Conservation (phyloP, 75 land plant genomes). For the Selaginella moellendorffii region DNA sequence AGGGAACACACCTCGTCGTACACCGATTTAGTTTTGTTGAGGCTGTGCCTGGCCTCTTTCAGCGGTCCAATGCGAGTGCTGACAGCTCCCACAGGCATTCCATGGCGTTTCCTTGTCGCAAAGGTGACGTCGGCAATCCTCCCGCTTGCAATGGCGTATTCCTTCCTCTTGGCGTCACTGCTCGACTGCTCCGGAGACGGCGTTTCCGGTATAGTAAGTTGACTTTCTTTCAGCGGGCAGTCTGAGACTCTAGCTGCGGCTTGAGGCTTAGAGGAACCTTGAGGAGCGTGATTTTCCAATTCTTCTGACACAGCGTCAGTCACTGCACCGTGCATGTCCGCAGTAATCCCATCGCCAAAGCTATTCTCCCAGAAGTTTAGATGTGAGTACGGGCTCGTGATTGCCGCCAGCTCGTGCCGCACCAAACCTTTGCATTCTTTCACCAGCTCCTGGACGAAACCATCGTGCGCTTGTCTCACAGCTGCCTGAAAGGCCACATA, state of each 20-base stretch:
- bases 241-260: slow-evolving; percentile 44
- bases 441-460: slow-evolving; percentile 48
- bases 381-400: slow-evolving; percentile 66
- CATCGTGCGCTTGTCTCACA: slow-evolving; percentile 53
- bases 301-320: slow-evolving; percentile 21
- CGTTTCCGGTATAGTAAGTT: slow-evolving; percentile 88
- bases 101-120: not conserved
- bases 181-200: slow-evolving; percentile 80
- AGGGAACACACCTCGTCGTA: slow-evolving; percentile 58
- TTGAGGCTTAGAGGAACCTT: not conserved
- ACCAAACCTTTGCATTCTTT: slow-evolving; percentile 83
- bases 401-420: slow-evolving; percentile 72
- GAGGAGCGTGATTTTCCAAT: slow-evolving; percentile 3
- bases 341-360: not conserved
- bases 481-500: slow-evolving; percentile 89
- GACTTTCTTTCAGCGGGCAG: slow-evolving; percentile 49
- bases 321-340: slow-evolving; percentile 5
- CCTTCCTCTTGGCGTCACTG: slow-evolving; percentile 42
- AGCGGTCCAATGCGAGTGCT: slow-evolving; percentile 8
- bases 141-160: slow-evolving; percentile 34
- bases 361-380: slow-evolving; percentile 30
- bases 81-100: slow-evolving; percentile 14
- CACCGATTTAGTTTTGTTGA: slow-evolving; percentile 30
- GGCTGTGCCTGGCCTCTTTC: slow-evolving; percentile 4
- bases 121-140: slow-evolving; percentile 21